Conservation (phyloP, 2,329 filamentous ascomycete genomes). For the Apiospora kogelbergensis region DNA sequence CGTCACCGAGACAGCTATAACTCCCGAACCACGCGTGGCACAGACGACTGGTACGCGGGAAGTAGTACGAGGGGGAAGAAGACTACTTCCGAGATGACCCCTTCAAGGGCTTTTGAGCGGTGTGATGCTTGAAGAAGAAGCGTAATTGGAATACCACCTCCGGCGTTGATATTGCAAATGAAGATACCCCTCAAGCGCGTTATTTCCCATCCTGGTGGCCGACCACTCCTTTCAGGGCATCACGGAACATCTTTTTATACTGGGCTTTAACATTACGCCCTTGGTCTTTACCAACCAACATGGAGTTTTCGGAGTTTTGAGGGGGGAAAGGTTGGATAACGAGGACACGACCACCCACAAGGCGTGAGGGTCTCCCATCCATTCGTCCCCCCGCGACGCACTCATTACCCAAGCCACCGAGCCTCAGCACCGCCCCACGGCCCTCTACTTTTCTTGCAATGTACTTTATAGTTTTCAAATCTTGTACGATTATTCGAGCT, state of each 20-base stretch:
- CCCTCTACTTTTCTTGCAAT: background rate
- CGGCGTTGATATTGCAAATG: background rate
- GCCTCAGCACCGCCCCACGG: background rate
- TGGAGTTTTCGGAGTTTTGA: background rate
- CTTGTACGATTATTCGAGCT: background rate
- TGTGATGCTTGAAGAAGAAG: background rate
- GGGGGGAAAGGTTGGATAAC: background rate
- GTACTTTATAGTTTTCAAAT: background rate
- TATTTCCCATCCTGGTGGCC: background rate
- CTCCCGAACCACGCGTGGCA: constrained; percentile 44
- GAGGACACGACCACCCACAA: background rate
- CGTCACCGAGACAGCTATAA: constrained; percentile 53
- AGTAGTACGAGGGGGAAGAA: constrained; percentile 52
- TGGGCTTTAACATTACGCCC: background rate
- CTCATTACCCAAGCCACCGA: background rate
- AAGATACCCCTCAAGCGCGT: constrained; percentile 2
- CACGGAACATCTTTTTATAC: background rate
- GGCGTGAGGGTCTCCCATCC: background rate
- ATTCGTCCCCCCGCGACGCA: background rate
- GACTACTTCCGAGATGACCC: constrained; percentile 61
- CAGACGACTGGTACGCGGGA: constrained; percentile 49
- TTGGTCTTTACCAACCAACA: background rate
- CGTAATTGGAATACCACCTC: background rate
- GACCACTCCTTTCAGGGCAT: background rate
- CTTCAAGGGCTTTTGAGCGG: constrained; percentile 57